Conservation (phyloP, 352 stramenopile species). For the Globisporangium radiosum region DNA sequence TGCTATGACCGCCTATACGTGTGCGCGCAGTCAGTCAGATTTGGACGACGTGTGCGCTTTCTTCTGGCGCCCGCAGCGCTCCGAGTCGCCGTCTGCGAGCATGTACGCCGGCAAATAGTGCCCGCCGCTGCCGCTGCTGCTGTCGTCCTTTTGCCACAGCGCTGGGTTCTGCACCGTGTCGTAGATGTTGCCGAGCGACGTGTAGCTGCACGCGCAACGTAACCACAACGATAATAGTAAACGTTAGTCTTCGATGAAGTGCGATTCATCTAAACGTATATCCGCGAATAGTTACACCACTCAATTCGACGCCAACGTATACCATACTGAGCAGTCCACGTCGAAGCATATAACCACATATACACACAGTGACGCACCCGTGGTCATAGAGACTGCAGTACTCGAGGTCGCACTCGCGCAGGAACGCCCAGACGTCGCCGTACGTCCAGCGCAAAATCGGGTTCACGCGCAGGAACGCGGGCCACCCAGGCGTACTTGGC, state of each 20-base stretch:
- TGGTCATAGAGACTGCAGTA: conserved; percentile 91
- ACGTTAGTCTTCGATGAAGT: too few species aligned
- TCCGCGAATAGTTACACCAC: too few species aligned
- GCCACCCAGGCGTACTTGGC: conserved; percentile 87
- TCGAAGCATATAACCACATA: background rate
- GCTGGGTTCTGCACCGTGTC: conserved; percentile 94
- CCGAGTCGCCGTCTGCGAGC: conserved; percentile 57
- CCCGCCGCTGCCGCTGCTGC: conserved; percentile 36
- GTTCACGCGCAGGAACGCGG: conserved; percentile 97
- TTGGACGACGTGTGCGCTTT: conserved; percentile 66
- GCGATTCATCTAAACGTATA: too few species aligned
- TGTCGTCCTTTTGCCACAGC: conserved; percentile 52
- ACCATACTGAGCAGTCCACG: too few species aligned
- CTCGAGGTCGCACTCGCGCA: conserved; percentile 80
- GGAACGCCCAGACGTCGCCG: conserved; percentile 91
- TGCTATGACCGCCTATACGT: too few species aligned
- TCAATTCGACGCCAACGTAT: too few species aligned
- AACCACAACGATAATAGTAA: too few species aligned
- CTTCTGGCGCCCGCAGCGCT: conserved; percentile 76
- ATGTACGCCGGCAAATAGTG: conserved; percentile 70
- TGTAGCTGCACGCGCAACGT: conserved; percentile 40
- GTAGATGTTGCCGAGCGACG: conserved; percentile 92
- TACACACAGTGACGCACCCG: conserved; percentile 29
- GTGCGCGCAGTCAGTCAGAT: conserved; percentile 9
- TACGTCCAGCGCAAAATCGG: conserved; percentile 97